These are phyloP conservation scores for Rhytidhysteron rufulum DNA, from an alignment of 2,329 filamentous ascomycete genomes.

Conservation along the genomic window DNA sequence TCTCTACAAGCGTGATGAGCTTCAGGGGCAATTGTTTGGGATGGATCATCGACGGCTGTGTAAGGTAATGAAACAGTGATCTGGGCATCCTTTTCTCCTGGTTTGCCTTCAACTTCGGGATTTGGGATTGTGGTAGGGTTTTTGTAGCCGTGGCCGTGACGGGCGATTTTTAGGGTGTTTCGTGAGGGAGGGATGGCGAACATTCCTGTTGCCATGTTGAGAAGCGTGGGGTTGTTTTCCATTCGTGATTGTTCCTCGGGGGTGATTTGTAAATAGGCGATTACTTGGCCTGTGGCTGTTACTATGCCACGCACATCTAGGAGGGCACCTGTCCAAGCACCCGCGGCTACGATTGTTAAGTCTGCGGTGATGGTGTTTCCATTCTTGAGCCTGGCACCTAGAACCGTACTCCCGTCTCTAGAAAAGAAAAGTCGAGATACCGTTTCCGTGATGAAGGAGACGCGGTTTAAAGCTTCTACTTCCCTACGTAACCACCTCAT, in stretches of 20 bases:
- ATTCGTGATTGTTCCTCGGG: slow-evolving; percentile 65
- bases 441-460: slow-evolving; percentile 50
- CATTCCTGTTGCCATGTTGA: slow-evolving; percentile 68
- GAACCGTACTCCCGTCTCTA: slow-evolving; percentile 35
- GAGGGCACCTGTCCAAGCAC: slow-evolving; percentile 79
- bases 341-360: slow-evolving; percentile 75
- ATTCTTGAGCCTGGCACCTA: slow-evolving; percentile 56
- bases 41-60: slow-evolving; percentile 49
- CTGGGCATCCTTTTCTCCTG: slow-evolving; percentile 13
- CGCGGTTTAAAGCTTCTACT: slow-evolving; percentile 52
- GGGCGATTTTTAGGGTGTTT: slow-evolving; percentile 45
- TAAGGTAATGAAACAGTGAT: slow-evolving; percentile 49
- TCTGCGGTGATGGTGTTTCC: slow-evolving; percentile 57
- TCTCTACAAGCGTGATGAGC: slow-evolving; percentile 25
- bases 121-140: slow-evolving; percentile 46
- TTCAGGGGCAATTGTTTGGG: slow-evolving; percentile 28
- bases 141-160: slow-evolving; percentile 49
- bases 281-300: slow-evolving; percentile 74
- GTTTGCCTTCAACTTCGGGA: slow-evolving; percentile 36
- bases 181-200: slow-evolving; percentile 68
- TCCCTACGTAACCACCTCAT: slow-evolving; percentile 62
- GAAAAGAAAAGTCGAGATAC: slow-evolving; percentile 41
- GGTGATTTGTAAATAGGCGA: slow-evolving; percentile 74
- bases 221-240: slow-evolving; percentile 63
- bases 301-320: slow-evolving; percentile 74